phyloP scores from a whole-genome alignment of 176 grass and related monocot species.

The Chloris gayana region DNA sequence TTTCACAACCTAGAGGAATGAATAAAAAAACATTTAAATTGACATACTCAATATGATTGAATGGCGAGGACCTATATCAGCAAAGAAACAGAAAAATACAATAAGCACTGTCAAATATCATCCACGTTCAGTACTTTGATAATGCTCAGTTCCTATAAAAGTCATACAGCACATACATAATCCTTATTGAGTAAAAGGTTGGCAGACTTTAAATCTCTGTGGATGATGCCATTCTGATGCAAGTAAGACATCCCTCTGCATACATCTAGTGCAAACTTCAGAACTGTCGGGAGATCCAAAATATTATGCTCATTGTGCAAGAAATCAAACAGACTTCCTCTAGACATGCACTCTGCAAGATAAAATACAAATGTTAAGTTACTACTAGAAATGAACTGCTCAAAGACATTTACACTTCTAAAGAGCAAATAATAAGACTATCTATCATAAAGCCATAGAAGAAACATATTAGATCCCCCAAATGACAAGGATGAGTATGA shows the following conservation, averaged over 20 bases:
- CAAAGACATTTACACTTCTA: neutral
- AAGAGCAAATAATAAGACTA: too few relatives aligned
- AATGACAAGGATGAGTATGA: too few relatives aligned
- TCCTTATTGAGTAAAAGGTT: conserved; percentile 73
- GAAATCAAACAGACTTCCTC: conserved; percentile 70
- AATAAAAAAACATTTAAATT: neutral
- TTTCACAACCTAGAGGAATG: conserved; percentile 58
- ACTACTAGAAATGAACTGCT: neutral
- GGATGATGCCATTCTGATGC: conserved; percentile 73
- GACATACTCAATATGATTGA: too few relatives aligned
- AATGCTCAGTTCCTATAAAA: too few relatives aligned
- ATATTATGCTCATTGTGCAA: conserved; percentile 68
- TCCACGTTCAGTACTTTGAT: too few relatives aligned
- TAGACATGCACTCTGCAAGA: conserved; percentile 68
- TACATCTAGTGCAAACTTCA: conserved; percentile 72
- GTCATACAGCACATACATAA: conserved; percentile 47
- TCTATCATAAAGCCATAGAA: too few relatives aligned
- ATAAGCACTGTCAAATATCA: too few relatives aligned
- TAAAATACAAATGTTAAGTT: conserved; percentile 31
- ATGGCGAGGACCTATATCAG: too few relatives aligned
- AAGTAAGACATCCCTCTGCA: conserved; percentile 74
- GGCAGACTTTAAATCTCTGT: conserved; percentile 79
- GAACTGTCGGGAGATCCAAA: conserved; percentile 48
- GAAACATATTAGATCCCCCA: too few relatives aligned
- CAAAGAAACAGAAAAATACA: too few relatives aligned